Evolutionary conservation across 2,329 filamentous ascomycete genomes (phyloP), one percentile per base, ranked within the genome.

Genomic region (Penicillium sp.): DNA sequence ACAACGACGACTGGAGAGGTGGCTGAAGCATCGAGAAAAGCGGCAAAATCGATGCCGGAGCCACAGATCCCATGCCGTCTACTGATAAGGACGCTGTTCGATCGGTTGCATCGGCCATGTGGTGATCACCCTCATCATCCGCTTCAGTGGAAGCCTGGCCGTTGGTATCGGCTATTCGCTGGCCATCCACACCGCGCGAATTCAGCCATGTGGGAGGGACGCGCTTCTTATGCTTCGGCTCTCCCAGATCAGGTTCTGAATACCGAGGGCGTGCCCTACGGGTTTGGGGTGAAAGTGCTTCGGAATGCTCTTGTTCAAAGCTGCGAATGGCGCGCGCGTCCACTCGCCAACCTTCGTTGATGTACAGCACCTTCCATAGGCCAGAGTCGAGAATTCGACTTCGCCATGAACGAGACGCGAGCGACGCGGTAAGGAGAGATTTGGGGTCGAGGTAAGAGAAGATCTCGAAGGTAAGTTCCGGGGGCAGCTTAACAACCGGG

Each of bases 381-480:
- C 86, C 85, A 27, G 87, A 81, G 67, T 98, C 93, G 42, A 89
- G 71, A 5, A 91, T 85, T 14, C 93, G 77, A 14, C 80, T 77
- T 52, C 90, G 84, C 91, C 93, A 98, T 53, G 82, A 76, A 38
- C 84, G 82, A 28, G 89, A 96, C 13, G 89, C 82, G 36, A 81
- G 79, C 0, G 89, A 88, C 2, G 90, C 87, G 40, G 80, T 82
- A 46, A 97, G 77, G 31, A 98, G 76, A 0, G 89, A 93, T 23
- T 82, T 67, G 0, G 89, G 86, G 44, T 90, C 86, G 40, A 98
- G 82, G 62, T 89, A 93, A 13, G 86, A 84, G 35, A 98, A 84
- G 36, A 97, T 85, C 61, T 94, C 86, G 36, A 93, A 83, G 50
- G 89, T 94, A 59, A 98, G 86, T 67, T 98, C 93, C 22, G 87